phyloP scores from a whole-genome alignment of 73 alveolate genomes.

The Stentor coeruleus region DNA sequence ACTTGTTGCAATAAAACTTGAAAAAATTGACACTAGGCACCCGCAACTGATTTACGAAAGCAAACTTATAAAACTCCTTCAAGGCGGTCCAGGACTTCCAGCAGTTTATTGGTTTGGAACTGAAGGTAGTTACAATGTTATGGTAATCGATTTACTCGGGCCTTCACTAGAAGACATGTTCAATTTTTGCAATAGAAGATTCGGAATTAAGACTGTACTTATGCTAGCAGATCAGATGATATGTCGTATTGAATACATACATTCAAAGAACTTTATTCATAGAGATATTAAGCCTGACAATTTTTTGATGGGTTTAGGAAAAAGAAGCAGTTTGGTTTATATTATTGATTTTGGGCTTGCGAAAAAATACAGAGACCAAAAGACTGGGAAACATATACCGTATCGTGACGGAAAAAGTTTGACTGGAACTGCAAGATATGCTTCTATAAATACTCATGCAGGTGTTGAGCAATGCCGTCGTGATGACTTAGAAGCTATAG shows the following conservation, averaged over 20 bases:
- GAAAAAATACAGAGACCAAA: conserved; percentile 67
- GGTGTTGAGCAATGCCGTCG: conserved; percentile 64
- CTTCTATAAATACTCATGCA: conserved; percentile 62
- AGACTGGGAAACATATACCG: conserved; percentile 43
- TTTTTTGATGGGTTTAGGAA: conserved; percentile 48
- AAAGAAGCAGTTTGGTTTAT: conserved; percentile 49
- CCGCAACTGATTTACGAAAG: conserved; percentile 46
- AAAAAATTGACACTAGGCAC: conserved; percentile 44
- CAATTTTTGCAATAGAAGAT: conserved; percentile 58
- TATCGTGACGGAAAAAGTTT: conserved; percentile 38
- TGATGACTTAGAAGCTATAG: conserved; percentile 65
- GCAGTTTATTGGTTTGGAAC: conserved; percentile 71
- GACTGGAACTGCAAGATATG: conserved; percentile 71
- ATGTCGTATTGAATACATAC: conserved; percentile 57
- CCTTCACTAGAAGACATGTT: conserved; percentile 71
- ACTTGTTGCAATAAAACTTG: conserved; percentile 61
- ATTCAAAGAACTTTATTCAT: conserved; percentile 33
- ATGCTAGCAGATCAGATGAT: conserved; percentile 69
- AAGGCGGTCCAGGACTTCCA: conserved; percentile 64
- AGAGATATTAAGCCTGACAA: conserved; percentile 48
- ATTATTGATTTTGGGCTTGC: conserved; percentile 91
- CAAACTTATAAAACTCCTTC: conserved; percentile 31
- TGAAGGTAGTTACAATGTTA: conserved; percentile 72
- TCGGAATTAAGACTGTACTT: conserved; percentile 70
- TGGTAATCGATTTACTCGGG: conserved; percentile 88